These are phyloP conservation scores for Emergomyces africanus DNA, from an alignment of 2,329 filamentous ascomycete species.

Conservation along the genomic window DNA sequence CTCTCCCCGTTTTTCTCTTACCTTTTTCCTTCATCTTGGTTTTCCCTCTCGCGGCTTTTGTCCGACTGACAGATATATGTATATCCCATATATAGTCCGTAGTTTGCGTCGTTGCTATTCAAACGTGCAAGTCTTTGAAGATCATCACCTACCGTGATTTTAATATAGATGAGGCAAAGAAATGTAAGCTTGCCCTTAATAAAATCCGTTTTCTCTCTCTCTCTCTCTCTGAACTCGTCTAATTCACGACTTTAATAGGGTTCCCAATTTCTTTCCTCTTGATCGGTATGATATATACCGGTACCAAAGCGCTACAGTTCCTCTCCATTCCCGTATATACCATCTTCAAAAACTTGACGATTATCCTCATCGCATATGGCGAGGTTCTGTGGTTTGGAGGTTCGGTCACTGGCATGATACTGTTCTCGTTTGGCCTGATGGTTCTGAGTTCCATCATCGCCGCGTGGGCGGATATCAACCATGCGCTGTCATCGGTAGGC, in stretches of 20 bases:
- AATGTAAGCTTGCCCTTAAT: conserved; percentile 51
- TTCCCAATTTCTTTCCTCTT: conserved; percentile 92
- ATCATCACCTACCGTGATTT: conserved; percentile 77
- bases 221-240: neutral
- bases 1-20: neutral
- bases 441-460: conserved; percentile 88
- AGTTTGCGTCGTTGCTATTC: conserved; percentile 77
- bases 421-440: conserved; percentile 94
- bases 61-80: neutral
- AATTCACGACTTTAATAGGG: conserved; percentile 46
- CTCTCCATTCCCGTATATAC: conserved; percentile 98
- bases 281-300: conserved; percentile 98
- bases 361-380: conserved; percentile 95
- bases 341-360: conserved; percentile 99
- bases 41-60: neutral
- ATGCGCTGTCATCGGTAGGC: conserved; percentile 52
- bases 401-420: conserved; percentile 70
- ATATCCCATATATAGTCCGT: conserved; percentile 48
- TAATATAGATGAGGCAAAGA: conserved; percentile 77
- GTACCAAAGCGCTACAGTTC: conserved; percentile 89
- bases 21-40: neutral
- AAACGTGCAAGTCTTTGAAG: conserved; percentile 65
- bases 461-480: conserved; percentile 93
- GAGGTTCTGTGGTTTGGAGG: conserved; percentile 98
- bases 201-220: neutral